These are phyloP conservation scores for Naegleria gruberi DNA, from an alignment of 208 protist species.

Conservation along the genomic window DNA sequence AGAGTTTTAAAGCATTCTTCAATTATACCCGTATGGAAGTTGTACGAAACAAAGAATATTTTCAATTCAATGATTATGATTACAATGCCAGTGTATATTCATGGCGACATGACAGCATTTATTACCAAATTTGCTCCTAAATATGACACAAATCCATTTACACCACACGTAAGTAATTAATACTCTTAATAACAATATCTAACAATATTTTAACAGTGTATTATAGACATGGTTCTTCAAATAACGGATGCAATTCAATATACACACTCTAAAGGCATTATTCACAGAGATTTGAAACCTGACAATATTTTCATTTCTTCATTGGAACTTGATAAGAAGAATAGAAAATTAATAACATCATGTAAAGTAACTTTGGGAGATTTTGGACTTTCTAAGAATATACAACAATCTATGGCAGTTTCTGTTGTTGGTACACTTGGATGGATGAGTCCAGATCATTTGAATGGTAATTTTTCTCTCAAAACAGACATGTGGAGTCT, in stretches of 20 bases:
- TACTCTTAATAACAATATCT: background rate
- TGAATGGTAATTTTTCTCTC: background rate
- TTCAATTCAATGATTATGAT: background rate
- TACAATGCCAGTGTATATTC: background rate
- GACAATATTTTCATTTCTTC: background rate
- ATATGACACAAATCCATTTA: background rate
- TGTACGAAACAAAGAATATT: background rate
- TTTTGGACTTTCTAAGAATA: background rate
- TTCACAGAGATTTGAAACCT: constrained; percentile 19
- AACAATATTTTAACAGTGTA: background rate
- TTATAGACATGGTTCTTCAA: background rate
- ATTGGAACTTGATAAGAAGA: background rate
- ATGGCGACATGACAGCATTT: background rate
- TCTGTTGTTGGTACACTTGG: background rate
- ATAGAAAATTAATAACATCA: background rate
- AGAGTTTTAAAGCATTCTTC: background rate
- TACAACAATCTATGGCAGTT: background rate
- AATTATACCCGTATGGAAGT: background rate
- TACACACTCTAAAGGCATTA: background rate
- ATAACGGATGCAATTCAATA: background rate
- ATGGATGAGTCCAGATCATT: background rate
- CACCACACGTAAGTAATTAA: background rate
- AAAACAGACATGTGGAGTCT: background rate
- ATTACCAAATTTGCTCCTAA: background rate
- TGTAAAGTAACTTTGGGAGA: background rate